Evolutionary conservation across 805 yeast genomes (phyloP).

Genomic region (Cyberlindnera maritima): DNA sequence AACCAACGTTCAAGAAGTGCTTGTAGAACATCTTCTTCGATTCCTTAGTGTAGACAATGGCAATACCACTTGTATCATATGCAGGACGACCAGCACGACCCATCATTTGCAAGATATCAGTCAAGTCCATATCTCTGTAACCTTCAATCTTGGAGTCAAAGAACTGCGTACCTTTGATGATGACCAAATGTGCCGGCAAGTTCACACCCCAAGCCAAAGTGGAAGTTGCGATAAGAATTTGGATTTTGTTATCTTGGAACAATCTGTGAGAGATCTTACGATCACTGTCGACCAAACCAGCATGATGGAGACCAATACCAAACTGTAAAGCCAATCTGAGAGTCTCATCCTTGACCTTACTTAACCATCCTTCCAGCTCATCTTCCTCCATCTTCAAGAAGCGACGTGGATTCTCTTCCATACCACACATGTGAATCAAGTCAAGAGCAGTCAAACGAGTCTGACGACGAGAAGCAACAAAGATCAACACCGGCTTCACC

Average conservation of each 20-base stretch:
- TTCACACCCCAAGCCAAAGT: slow-evolving; percentile 99
- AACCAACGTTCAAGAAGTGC: slow-evolving; percentile 86
- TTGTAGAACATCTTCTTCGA: slow-evolving; percentile 85
- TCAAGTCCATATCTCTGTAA: slow-evolving; percentile 85
- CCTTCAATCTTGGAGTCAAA: slow-evolving; percentile 96
- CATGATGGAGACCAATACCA: slow-evolving; percentile 96
- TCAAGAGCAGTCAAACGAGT: slow-evolving; percentile 82
- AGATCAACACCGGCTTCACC: slow-evolving; percentile 90
- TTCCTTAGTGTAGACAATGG: slow-evolving; percentile 80
- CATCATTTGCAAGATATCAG: slow-evolving; percentile 95
- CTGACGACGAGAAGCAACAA: slow-evolving; percentile 96
- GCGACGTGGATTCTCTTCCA: slow-evolving; percentile 52
- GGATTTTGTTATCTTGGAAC: slow-evolving; percentile 81
- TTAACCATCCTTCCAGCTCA: slow-evolving; percentile 56
- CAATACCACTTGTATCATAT: slow-evolving; percentile 87
- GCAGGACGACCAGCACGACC: slow-evolving; percentile 99
- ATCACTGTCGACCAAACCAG: slow-evolving; percentile 91
- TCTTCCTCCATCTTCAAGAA: slow-evolving; percentile 59
- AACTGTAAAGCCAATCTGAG: slow-evolving; percentile 70
- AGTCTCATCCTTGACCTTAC: slow-evolving; percentile 71
- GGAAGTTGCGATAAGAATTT: slow-evolving; percentile 90
- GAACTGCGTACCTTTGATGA: slow-evolving; percentile 94
- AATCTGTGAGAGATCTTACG: slow-evolving; percentile 84
- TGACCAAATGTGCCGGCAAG: slow-evolving; percentile 95
- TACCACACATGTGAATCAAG: slow-evolving; percentile 67